Conservation (phyloP, 2,329 filamentous ascomycete species). For the Fusarium sp. region DNA sequence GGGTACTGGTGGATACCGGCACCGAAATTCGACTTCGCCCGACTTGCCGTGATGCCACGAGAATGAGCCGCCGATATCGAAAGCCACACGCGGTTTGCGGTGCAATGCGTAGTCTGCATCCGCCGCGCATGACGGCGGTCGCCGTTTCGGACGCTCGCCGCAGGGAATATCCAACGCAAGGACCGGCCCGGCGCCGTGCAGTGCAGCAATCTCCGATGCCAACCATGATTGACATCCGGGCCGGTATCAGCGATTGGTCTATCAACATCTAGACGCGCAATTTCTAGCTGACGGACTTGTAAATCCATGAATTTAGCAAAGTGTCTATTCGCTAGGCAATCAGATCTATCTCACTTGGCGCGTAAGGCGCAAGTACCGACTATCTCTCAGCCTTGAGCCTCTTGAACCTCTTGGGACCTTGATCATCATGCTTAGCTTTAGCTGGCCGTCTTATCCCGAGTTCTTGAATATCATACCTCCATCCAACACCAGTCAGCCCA, state of each 20-base stretch:
- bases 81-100: slow-evolving; percentile 21
- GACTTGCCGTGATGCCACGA: slow-evolving; percentile 23
- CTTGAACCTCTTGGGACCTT: not conserved
- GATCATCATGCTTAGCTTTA: not conserved
- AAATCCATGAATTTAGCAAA: slow-evolving; percentile 12
- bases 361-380: slow-evolving; percentile 14
- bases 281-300: not conserved
- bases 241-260: slow-evolving; percentile 24
- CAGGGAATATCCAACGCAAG: slow-evolving; percentile 11
- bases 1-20: slow-evolving; percentile 25
- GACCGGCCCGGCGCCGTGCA: slow-evolving; percentile 39
- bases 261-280: slow-evolving; percentile 3
- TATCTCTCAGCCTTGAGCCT: slow-evolving; percentile 4
- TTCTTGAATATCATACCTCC: slow-evolving; percentile 8
- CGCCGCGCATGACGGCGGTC: slow-evolving; percentile 27
- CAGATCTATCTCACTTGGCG: slow-evolving; percentile 10
- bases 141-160: slow-evolving; percentile 27
- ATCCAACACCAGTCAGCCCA: slow-evolving; percentile 33
- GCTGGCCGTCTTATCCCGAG: not conserved
- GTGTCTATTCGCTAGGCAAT: slow-evolving; percentile 20
- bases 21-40: slow-evolving; percentile 16
- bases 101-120: slow-evolving; percentile 3
- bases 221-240: slow-evolving; percentile 18
- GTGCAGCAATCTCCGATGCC: slow-evolving; percentile 17
- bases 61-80: slow-evolving; percentile 30